A percentile compares a stretch with the other conserved stretches of the same genome.
Evolutionary conservation across 179 eudicot genomes (phyloP).

Genomic region (Drosera spatulata): DNA sequence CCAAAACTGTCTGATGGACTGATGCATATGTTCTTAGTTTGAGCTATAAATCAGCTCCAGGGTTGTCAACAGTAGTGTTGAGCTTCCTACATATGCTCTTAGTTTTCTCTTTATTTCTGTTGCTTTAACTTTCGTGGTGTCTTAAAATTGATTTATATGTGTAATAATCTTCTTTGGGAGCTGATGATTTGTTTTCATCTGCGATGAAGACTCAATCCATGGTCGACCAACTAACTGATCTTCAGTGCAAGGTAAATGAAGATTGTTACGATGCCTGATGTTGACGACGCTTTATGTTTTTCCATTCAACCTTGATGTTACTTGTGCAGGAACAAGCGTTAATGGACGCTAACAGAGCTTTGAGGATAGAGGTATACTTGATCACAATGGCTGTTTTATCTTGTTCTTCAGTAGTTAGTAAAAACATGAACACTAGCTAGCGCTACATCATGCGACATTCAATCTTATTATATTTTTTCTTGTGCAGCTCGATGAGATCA

Average conservation of each 20-base stretch:
- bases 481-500: conserved; percentile 58
- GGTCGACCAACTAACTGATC: conserved; percentile 87
- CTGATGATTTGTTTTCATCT: not conserved
- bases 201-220: conserved; percentile 63
- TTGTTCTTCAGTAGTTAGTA: not conserved
- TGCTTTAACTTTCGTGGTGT: not conserved
- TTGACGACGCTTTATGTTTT: not conserved
- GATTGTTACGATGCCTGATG: not conserved
- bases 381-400: not conserved
- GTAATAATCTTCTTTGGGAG: not conserved
- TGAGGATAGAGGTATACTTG: conserved; percentile 53
- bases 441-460: too few species aligned
- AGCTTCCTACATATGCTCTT: too few species aligned
- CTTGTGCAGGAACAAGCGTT: conserved; percentile 58
- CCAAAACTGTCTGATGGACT: too few species aligned
- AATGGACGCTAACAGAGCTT: conserved; percentile 66
- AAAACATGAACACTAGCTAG: not conserved
- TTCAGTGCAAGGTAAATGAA: conserved; percentile 62
- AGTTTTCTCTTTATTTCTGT: not conserved
- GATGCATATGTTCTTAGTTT: too few species aligned
- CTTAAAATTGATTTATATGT: not conserved
- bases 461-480: not conserved
- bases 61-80: too few species aligned
- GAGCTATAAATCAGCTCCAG: too few species aligned
- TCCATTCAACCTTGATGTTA: conserved; percentile 2